Evolutionary conservation across 2,329 filamentous ascomycete genomes (phyloP).

Genomic region (Penicillium vulpinum): DNA sequence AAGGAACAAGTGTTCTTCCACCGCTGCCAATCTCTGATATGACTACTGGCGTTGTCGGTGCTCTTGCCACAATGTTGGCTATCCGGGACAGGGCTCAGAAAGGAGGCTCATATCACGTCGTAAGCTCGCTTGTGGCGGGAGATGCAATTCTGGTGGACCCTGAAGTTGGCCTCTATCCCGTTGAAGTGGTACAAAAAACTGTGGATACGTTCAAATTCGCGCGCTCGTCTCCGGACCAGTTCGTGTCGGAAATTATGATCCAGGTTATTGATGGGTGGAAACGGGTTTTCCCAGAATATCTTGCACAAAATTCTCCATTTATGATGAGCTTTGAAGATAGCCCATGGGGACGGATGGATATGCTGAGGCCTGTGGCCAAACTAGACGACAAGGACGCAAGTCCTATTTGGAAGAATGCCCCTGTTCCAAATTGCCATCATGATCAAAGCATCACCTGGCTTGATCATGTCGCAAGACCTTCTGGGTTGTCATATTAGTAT

Average conservation of each 20-base stretch:
- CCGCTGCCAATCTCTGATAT: slow-evolving; percentile 27
- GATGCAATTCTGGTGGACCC: slow-evolving; percentile 32
- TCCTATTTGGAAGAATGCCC: slow-evolving; percentile 13
- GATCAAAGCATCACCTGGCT: slow-evolving; percentile 9
- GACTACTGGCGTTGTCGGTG: slow-evolving; percentile 22
- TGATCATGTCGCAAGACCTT: background rate
- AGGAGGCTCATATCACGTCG: slow-evolving; percentile 24
- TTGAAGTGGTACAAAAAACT: slow-evolving; percentile 6
- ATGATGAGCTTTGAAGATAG: slow-evolving; percentile 16
- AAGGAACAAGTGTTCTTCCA: slow-evolving; percentile 19
- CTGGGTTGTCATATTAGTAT: background rate
- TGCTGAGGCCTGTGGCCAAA: slow-evolving; percentile 14
- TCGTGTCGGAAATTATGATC: slow-evolving; percentile 16
- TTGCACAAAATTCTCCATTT: slow-evolving; percentile 16
- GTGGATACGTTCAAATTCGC: slow-evolving; percentile 11
- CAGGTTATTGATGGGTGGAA: slow-evolving; percentile 17
- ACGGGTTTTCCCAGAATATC: slow-evolving; percentile 14
- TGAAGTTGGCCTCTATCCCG: slow-evolving; percentile 36
- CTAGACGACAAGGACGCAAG: slow-evolving; percentile 16
- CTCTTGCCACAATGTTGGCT: slow-evolving; percentile 15
- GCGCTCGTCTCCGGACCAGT: slow-evolving; percentile 17
- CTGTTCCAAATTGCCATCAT: slow-evolving; percentile 19
- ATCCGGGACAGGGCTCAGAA: slow-evolving; percentile 16
- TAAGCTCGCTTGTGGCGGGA: slow-evolving; percentile 32
- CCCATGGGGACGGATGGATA: slow-evolving; percentile 13